phyloP scores from a whole-genome alignment of 345 rosid genomes.

The Brassica cretica region DNA sequence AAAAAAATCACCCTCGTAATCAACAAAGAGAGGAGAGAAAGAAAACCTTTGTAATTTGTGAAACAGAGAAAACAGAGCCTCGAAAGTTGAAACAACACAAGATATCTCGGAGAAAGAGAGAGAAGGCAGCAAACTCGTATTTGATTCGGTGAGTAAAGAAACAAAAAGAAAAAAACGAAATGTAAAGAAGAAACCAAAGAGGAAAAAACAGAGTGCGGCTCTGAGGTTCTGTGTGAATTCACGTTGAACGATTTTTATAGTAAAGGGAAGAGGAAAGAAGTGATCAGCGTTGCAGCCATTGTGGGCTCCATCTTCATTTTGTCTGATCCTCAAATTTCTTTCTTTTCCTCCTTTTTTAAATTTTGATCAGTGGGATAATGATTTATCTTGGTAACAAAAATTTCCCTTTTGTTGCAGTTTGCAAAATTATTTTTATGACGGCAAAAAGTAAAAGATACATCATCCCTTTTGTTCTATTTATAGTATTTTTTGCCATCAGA shows the following conservation, averaged over 20 bases:
- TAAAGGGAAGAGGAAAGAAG: background rate
- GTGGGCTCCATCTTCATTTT: conserved; percentile 10
- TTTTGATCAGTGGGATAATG: conserved; percentile 4
- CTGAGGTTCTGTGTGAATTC: conserved; percentile 12
- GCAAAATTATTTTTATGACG: background rate
- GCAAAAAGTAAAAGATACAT: background rate
- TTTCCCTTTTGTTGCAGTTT: background rate
- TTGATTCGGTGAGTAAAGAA: conserved; percentile 9
- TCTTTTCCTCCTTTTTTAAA: background rate
- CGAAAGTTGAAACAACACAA: conserved; percentile 9
- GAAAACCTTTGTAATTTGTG: background rate
- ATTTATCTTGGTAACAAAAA: background rate
- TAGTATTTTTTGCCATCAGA: background rate
- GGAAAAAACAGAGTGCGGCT: conserved; percentile 19
- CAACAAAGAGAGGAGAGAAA: conserved; percentile 10
- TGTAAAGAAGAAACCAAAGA: background rate
- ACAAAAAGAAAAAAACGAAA: background rate
- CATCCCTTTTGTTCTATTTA: background rate
- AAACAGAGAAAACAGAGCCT: conserved; percentile 4
- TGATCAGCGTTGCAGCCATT: background rate
- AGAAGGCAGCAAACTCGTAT: background rate
- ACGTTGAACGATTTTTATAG: background rate
- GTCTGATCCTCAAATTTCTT: background rate
- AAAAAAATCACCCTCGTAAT: background rate
- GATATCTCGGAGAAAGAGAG: background rate